Evolutionary conservation across 768 basidiomycete species (phyloP), one percentile per base, ranked within the genome.

Genomic region (Leccinum rimulosum): DNA sequence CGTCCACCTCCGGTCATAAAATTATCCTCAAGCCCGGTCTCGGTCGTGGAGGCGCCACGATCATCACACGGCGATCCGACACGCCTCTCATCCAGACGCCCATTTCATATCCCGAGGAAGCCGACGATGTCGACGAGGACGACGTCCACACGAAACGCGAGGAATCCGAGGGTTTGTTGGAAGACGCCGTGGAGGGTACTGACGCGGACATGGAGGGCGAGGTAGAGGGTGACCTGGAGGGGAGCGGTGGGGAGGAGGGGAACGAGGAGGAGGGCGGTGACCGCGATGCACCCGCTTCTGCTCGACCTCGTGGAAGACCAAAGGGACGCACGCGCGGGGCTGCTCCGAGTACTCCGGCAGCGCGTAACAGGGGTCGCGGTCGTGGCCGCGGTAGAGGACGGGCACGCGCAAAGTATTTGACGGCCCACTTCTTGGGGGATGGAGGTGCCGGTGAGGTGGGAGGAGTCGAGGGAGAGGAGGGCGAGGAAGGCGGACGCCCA

Each of bases 401-500:
- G 43, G 75, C 74, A 51, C 66, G 75, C 47, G 75, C 75, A 7
- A 75, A 74, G 25, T 66, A 69, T 15, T 38, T 63, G 43, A 70
- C 69, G 14, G 68, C 66, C 28, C 68, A 65, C 22, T 63, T 69
- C n/a, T 50, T 57, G 28, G 68, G 57, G 9, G 65, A 66, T 49
- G 31, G 31, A 0, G 31, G 31, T 11, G 82, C 79, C n/a, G 77
- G 63, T 3, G 78, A 75, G 4, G 78, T 67, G 3, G 78, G 67
- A 3, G 80, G 70, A 3, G 74, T 64, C 6, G 80, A 73, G 8
- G 73, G 73, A 15, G 74, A 73, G 17, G 80, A 83, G 54, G 71
- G 68, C 52, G 74, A 74, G 52, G 66, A 70, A 47, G 70, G 65
- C 15, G 88, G 87, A 0, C 89, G 88, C 63, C 85, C 88, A 1